These are phyloP conservation scores for Fusarium sp. DNA, from an alignment of 2,329 filamentous ascomycete species.

Conservation along the genomic window DNA sequence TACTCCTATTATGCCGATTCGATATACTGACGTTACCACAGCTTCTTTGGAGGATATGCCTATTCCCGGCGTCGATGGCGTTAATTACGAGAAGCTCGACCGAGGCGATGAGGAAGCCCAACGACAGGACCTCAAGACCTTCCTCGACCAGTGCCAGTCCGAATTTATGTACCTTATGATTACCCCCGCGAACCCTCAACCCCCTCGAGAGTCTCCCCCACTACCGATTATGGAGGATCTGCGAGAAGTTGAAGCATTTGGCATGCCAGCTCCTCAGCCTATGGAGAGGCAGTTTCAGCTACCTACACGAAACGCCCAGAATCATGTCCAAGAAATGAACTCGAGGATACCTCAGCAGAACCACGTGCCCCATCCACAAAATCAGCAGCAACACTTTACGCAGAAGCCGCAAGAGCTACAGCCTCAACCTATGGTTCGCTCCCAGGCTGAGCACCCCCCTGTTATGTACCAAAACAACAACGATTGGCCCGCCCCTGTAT, in stretches of 20 bases:
- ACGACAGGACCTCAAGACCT: slow-evolving; percentile 67
- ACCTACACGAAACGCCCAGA: slow-evolving; percentile 61
- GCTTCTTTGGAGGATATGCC: slow-evolving; percentile 58
- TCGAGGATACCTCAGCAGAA: slow-evolving; percentile 67
- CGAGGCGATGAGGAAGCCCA: slow-evolving; percentile 62
- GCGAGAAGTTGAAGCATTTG: slow-evolving; percentile 65
- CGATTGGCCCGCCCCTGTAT: slow-evolving; percentile 52
- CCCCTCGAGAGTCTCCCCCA: slow-evolving; percentile 72
- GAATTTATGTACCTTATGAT: slow-evolving; percentile 78
- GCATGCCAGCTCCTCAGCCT: slow-evolving; percentile 58
- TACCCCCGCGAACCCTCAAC: slow-evolving; percentile 72
- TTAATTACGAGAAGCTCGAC: slow-evolving; percentile 59
- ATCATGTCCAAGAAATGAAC: slow-evolving; percentile 67
- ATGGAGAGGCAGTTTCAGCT: slow-evolving; percentile 56
- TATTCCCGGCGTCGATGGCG: slow-evolving; percentile 59
- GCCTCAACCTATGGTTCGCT: slow-evolving; percentile 64
- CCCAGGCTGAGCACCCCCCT: slow-evolving; percentile 62
- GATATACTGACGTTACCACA: slow-evolving; percentile 44
- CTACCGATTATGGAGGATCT: slow-evolving; percentile 70
- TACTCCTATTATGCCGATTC: slow-evolving; percentile 13
- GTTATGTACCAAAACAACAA: slow-evolving; percentile 53
- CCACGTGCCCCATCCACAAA: slow-evolving; percentile 68
- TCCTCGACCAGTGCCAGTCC: slow-evolving; percentile 73
- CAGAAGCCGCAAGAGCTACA: slow-evolving; percentile 56
- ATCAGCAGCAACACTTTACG: slow-evolving; percentile 50